Base-by-base conservation (phyloP, 345 rosid genomes). In the Euclidium syriacum region DNA sequence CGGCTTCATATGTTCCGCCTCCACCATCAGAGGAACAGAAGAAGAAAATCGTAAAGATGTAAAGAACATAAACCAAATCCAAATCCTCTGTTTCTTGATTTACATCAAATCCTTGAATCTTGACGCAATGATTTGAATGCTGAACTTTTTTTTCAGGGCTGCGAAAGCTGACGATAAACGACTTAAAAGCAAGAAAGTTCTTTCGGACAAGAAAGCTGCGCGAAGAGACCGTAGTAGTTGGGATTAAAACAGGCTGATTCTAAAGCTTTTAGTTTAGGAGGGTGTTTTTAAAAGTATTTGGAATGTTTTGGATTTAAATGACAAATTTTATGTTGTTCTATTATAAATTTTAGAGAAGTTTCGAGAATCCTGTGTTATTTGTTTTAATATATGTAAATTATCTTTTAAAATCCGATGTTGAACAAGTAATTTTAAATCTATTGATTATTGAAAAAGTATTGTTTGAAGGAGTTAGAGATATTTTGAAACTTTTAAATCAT, bases 11-110 rank as follows among this genome's bases (percentile, higher is more conserved):
- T 61, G 92, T 95, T 52, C 96, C 97, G 6, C 99, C 97, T 1
- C 96, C 97, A 53, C 99, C 99, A 52, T 83, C 97, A 24, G 96
- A 94, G 78, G 99, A 94, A 76, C 90, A 94, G 74, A 94, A 90
- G 82, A 94, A 94, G 77, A 90, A 84, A 72, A 90, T 85, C 26
- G 87, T 84, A 10, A 85, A 84, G 74, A 50, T 90, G 95, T 86
- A 64, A n/a, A 75, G 87, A 52, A 39, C 39, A n/a, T 64, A 30
- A 17, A 51, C 25, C 16, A 40, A 26, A 38, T 35, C 17, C 50
- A 33, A 22, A 33, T 30, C 27, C 25, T 35, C 42, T 15, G n/a
- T 50, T 40, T 19, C 7, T 36, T 38, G 2, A 15, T 18, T 30
- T 16, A 10, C 27, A 15, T 55, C 19, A 23, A 22, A 40, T 8